Base-by-base conservation (phyloP, 768 basidiomycete species). In the Boletus patriciae region DNA sequence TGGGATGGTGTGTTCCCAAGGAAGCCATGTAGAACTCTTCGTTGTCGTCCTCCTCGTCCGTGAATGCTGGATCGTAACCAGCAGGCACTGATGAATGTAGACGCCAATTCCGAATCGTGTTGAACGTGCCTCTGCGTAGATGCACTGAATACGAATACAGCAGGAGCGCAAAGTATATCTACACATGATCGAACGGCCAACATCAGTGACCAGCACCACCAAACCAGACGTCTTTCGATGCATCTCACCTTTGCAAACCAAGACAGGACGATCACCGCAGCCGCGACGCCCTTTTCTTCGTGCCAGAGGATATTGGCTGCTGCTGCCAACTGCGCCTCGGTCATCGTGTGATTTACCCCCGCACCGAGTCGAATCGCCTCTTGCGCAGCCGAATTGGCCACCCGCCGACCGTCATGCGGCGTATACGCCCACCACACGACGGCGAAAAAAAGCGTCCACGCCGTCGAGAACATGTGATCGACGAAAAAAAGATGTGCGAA, bases 111-210 rank as follows among this genome's bases (percentile, higher is more conserved):
- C 82, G 82, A 43, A 99, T 84, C 15, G 87, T 77, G 61, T 90
- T 89, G 68, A 95, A 98, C 23, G 92, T 90, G 45, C 94, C 92
- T 65, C 88, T 88, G 44, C 94, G 90, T 51, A 98, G 86, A 71
- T 98, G 97, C 3, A 84, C 78, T 4, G 94, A 94, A 71, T 91
- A 98, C 15, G 96, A 98, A 73, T 98, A 99, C 31, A 98, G 76
- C 54, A 94, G 73, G 41, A 90, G 74, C 43, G 89, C 88, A 72
- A 99, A 94, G 77, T 97, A 99, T 54, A 96, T 78, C 96, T 98
- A 55, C 42, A 19, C 16, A 21, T n/a, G 37, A 31, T 55, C 44
- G 46, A 37, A 41, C 46, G 62, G 18, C 33, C 37, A 58, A 41
- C 6, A 34, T 59, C 45, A 45, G 37, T n/a, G 34, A 42, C 15